Evolutionary conservation across 495 filamentous ascomycete species (phyloP), one percentile per base, ranked within the genome.

Genomic region (Neurospora sp.): DNA sequence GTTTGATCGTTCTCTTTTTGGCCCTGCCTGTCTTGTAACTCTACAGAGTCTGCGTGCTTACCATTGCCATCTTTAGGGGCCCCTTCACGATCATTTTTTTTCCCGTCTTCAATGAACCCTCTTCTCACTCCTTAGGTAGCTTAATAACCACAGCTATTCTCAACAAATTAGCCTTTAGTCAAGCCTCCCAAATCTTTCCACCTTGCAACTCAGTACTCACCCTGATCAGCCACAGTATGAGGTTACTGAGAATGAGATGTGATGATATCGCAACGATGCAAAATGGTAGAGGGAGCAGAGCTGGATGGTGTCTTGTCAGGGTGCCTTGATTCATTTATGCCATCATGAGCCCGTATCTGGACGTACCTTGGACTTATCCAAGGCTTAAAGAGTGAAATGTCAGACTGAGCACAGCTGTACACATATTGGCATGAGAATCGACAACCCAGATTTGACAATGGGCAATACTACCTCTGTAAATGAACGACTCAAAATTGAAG

Each of bases 391-490:
- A 22, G 46, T 22, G 44, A 22, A 53, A 12, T 22, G 9, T 53
- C 3, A 53, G 46, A 22, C 8, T 20, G 46, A 53, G 46, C 46
- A 11, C 46, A 22, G 20, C 46, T 53, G 1, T 53, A 53, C 20
- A 53, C 10, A 1, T 53, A n/a, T 53, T 12, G 12, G 9, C 3
- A 22, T 46, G 42, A 11, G 3, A 35, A 59, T 22, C 65, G 68
- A 18, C 7, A 39, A 37, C 39, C 8, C 8, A n/a, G 7, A 39
- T 27, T 20, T 39, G 61, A 16, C 27, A 14, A 44, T 61, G 31
- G 41, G 0, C n/a, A 38, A 16, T 44, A 80, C 74, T 78, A 83
- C 83, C 83, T 85, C 82, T 85, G 81, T 81, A 83, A 78, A 82
- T 81, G 83, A 85, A 83, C 82, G 83, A 84, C 74, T 80, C 78